Percentiles rank a stretch among this genome's conserved stretches.
Conservation (phyloP, 2,329 filamentous ascomycete species). For the Ramularia endophylla region DNA sequence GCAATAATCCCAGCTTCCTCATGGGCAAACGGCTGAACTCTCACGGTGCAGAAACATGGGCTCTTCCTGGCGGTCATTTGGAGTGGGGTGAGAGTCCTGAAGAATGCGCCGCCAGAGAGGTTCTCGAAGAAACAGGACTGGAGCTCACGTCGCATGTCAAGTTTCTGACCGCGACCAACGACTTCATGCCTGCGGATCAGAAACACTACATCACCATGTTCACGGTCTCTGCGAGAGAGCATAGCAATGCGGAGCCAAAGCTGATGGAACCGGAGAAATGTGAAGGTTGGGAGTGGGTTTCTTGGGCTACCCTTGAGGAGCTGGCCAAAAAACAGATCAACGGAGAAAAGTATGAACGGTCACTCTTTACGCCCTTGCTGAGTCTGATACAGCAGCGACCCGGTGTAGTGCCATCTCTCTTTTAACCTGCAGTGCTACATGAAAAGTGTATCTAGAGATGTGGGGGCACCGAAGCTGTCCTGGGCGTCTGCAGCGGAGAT, state of each 20-base stretch:
- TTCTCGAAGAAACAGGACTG: slow-evolving; percentile 65
- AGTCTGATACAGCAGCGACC: slow-evolving; percentile 40
- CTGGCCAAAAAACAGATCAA: slow-evolving; percentile 26
- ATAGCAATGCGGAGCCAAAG: slow-evolving; percentile 45
- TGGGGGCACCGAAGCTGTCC: too few species aligned
- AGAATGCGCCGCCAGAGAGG: slow-evolving; percentile 60
- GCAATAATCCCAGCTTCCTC: slow-evolving; percentile 36
- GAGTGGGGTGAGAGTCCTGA: slow-evolving; percentile 61
- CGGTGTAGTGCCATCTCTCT: slow-evolving; percentile 7
- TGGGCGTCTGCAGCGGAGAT: too few species aligned
- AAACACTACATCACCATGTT: slow-evolving; percentile 75
- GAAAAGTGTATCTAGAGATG: too few species aligned
- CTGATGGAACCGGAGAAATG: slow-evolving; percentile 50
- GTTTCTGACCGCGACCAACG: slow-evolving; percentile 60
- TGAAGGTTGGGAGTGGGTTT: slow-evolving; percentile 49
- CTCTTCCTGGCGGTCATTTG: slow-evolving; percentile 67
- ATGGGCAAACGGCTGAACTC: slow-evolving; percentile 44
- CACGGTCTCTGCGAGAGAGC: slow-evolving; percentile 48
- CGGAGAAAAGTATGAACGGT: slow-evolving; percentile 25
- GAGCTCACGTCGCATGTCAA: slow-evolving; percentile 45
- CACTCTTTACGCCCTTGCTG: slow-evolving; percentile 44
- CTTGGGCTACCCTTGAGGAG: slow-evolving; percentile 42
- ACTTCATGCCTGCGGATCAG: slow-evolving; percentile 51
- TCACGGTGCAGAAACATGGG: slow-evolving; percentile 35
- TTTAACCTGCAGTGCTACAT: slow-evolving; percentile 2